Percentiles rank a stretch among this genome's conserved stretches.
Conservation (phyloP, 768 basidiomycete genomes). For the Pulveroboletus sp. region DNA sequence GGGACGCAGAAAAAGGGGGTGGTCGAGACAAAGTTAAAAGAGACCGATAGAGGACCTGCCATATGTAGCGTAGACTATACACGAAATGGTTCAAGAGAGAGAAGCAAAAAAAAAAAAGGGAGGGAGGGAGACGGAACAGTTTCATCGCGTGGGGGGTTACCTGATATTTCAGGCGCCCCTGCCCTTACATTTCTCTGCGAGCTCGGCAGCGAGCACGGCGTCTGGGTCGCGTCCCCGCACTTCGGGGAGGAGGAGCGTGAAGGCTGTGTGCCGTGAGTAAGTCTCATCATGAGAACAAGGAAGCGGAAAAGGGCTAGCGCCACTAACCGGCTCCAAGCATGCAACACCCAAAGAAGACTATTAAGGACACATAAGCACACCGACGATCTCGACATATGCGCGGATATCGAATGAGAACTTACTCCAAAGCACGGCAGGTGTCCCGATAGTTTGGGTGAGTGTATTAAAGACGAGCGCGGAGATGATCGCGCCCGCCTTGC, state of each 20-base stretch:
- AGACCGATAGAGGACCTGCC: too few relatives aligned
- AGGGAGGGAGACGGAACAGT: neutral
- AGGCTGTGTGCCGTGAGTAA: slow-evolving; percentile 14
- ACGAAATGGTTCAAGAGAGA: neutral
- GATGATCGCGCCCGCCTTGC: slow-evolving; percentile 75
- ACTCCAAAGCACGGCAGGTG: slow-evolving; percentile 69
- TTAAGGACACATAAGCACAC: neutral
- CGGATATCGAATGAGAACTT: slow-evolving; percentile 27
- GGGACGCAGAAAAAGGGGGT: too few relatives aligned
- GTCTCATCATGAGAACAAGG: neutral
- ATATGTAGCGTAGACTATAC: too few relatives aligned
- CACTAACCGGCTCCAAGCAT: slow-evolving; percentile 48
- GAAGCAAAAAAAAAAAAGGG: neutral
- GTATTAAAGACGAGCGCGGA: slow-evolving; percentile 70
- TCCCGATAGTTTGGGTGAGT: slow-evolving; percentile 56
- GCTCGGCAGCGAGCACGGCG: slow-evolving; percentile 38
- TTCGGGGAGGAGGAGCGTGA: slow-evolving; percentile 48
- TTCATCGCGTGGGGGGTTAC: neutral
- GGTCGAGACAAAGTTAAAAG: too few relatives aligned
- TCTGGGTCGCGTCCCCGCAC: slow-evolving; percentile 50
- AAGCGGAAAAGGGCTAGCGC: neutral
- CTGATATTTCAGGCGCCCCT: neutral
- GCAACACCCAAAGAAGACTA: slow-evolving; percentile 68
- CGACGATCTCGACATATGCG: neutral
- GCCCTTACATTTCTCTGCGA: slow-evolving; percentile 15